phyloP scores from a whole-genome alignment of 768 basidiomycete genomes.

The Pleurotus tuber-regium region DNA sequence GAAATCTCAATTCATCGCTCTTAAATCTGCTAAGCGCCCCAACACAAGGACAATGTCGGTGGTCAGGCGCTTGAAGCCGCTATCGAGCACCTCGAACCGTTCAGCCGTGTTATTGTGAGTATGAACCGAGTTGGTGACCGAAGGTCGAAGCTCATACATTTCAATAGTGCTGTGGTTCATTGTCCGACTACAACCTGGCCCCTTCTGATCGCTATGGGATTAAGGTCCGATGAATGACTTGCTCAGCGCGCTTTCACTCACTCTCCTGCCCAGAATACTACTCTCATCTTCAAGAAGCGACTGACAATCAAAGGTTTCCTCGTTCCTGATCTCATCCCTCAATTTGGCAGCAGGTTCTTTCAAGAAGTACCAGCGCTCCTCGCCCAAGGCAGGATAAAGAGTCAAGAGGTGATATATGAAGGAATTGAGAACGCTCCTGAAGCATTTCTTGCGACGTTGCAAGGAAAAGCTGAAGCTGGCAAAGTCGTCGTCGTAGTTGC shows the following conservation, averaged over 20 bases:
- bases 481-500: constrained; percentile 8
- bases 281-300: constrained; percentile 29
- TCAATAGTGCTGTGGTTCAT: constrained; percentile 17
- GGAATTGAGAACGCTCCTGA: constrained; percentile 38
- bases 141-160: no score
- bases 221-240: constrained; percentile 9
- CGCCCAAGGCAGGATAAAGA: constrained; percentile 36
- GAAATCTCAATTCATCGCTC: background rate
- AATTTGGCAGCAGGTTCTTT: constrained; percentile 35
- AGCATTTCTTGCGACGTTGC: constrained; percentile 30
- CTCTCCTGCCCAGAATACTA: constrained; percentile 24
- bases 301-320: constrained; percentile 37
- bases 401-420: constrained; percentile 31
- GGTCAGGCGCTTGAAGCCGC: constrained; percentile 42
- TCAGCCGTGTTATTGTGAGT: constrained; percentile 32
- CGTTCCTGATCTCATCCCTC: constrained; percentile 22
- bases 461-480: constrained; percentile 18
- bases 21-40: background rate
- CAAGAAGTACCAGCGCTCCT: constrained; percentile 32
- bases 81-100: constrained; percentile 27
- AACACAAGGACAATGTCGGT: constrained; percentile 32
- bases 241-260: background rate
- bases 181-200: constrained; percentile 16
- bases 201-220: constrained; percentile 15
- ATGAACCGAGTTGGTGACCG: background rate